Conservation (phyloP, 345 rosid species). For the Raphanus sativus region DNA sequence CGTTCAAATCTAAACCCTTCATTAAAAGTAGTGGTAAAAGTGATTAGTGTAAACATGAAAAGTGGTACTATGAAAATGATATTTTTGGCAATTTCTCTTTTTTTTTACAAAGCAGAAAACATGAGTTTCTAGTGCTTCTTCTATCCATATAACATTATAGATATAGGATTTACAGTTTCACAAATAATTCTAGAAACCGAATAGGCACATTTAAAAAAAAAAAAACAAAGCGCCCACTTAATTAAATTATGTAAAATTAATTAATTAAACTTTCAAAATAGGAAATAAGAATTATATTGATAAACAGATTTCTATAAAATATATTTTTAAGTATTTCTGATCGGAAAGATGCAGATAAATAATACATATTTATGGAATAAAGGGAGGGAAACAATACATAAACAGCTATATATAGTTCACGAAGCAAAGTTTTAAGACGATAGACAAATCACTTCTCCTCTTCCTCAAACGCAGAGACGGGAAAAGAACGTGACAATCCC, state of each 20-base stretch:
- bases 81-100: too few relatives aligned
- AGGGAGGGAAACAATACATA: not conserved
- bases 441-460: constrained; percentile 22
- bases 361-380: not conserved
- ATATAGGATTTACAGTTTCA: too few relatives aligned
- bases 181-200: too few relatives aligned
- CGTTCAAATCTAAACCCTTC: too few relatives aligned
- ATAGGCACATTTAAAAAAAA: too few relatives aligned
- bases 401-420: not conserved
- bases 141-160: too few relatives aligned
- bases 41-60: too few relatives aligned
- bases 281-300: not conserved
- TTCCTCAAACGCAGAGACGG: constrained; percentile 53
- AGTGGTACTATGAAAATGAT: too few relatives aligned
- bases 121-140: too few relatives aligned
- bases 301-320: not conserved
- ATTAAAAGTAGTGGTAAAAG: too few relatives aligned
- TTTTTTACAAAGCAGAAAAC: too few relatives aligned
- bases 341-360: not conserved
- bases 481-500: constrained; percentile 57
- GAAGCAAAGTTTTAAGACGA: not conserved
- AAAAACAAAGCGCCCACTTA: not conserved
- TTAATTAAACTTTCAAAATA: not conserved
- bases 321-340: not conserved
- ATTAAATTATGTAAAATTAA: not conserved